These are phyloP conservation scores for Clonostachys rhizophaga DNA, from an alignment of 2,329 filamentous ascomycete species.

Conservation along the genomic window DNA sequence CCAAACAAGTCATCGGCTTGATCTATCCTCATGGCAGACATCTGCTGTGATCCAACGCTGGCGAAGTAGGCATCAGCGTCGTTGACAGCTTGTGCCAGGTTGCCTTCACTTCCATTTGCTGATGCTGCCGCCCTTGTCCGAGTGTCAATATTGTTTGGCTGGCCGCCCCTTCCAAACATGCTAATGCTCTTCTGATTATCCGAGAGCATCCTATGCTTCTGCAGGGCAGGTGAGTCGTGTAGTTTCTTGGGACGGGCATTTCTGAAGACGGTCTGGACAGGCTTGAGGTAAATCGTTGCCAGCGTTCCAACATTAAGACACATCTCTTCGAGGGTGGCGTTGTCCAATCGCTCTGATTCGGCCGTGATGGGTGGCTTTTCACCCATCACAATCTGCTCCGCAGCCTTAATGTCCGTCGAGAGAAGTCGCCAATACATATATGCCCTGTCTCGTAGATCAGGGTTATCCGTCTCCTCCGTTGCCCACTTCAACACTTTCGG, in stretches of 20 bases:
- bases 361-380: conserved; percentile 95
- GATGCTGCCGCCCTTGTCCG: conserved; percentile 23
- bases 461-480: conserved; percentile 98
- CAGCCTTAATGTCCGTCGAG: conserved; percentile 83
- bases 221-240: conserved; percentile 79
- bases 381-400: conserved; percentile 90
- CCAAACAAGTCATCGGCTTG: conserved; percentile 56
- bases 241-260: conserved; percentile 77
- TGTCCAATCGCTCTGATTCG: conserved; percentile 90
- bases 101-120: conserved; percentile 25
- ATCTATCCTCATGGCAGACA: conserved; percentile 67
- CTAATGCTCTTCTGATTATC: conserved; percentile 58
- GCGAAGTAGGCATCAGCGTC: conserved; percentile 91
- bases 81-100: conserved; percentile 66
- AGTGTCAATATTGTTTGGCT: conserved; percentile 44
- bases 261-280: conserved; percentile 94
- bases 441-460: conserved; percentile 88
- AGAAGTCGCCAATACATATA: conserved; percentile 99
- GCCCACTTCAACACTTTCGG: conserved; percentile 97
- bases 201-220: conserved; percentile 56
- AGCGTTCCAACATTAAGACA: conserved; percentile 94
- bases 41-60: conserved; percentile 67
- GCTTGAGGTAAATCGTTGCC: conserved; percentile 96
- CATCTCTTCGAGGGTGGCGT: conserved; percentile 90
- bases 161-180: conserved; percentile 48